phyloP scores from a whole-genome alignment of 1,284 basidiomycete genomes.

The Trichosporon faecale region DNA sequence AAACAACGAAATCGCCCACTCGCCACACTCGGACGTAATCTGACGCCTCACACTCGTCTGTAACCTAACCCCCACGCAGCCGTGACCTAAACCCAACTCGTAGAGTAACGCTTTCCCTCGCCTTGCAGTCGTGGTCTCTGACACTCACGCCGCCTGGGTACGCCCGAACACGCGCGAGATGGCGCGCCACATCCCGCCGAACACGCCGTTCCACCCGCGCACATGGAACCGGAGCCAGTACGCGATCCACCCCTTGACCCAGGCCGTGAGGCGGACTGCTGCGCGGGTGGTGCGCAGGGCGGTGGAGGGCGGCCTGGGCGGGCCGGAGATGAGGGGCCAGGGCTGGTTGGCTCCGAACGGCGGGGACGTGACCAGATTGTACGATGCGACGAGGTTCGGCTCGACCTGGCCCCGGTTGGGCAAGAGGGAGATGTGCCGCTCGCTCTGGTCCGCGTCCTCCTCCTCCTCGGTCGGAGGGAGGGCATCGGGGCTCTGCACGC shows the following conservation, averaged over 20 bases:
- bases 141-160: neutral
- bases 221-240: conserved; percentile 7
- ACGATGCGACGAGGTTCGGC: conserved; percentile 25
- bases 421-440: neutral
- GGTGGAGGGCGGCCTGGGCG: neutral
- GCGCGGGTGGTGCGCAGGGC: neutral
- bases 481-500: neutral
- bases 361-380: conserved; percentile 41
- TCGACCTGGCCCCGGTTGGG: neutral
- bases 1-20: too few relatives aligned
- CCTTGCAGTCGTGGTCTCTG: too few relatives aligned
- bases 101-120: too few relatives aligned
- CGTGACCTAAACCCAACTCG: too few relatives aligned
- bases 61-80: too few relatives aligned
- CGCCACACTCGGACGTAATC: too few relatives aligned
- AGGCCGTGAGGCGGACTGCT: neutral
- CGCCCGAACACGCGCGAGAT: neutral
- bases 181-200: neutral
- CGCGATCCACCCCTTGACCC: conserved; percentile 1
- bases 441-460: neutral
- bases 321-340: conserved; percentile 32
- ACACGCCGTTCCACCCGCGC: neutral
- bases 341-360: conserved; percentile 49
- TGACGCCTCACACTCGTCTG: too few relatives aligned
- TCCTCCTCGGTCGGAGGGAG: neutral